Evolutionary conservation across 495 filamentous ascomycete species (phyloP).

Genomic region (Sordaria brevicollis): DNA sequence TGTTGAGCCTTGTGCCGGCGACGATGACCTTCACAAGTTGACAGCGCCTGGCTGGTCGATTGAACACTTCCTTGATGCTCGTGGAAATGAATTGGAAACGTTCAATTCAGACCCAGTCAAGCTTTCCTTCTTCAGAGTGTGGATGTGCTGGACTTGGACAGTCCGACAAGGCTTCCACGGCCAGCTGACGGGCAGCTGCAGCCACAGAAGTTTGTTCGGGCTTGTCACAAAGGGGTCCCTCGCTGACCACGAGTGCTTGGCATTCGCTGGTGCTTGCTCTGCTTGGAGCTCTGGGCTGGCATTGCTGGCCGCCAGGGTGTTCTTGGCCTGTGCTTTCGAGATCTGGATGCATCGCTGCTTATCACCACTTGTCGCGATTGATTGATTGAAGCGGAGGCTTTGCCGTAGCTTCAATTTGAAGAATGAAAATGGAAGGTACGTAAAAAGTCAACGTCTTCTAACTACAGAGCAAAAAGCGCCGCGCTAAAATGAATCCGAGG

Average conservation of each 20-base stretch:
- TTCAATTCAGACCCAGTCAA: not conserved
- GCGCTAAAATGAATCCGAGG: too few relatives aligned
- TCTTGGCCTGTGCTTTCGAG: not conserved
- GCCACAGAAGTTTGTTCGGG: not conserved
- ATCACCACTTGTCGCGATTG: not conserved
- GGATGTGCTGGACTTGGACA: not conserved
- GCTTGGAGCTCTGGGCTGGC: not conserved
- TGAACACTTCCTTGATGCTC: not conserved
- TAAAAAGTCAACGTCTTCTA: too few relatives aligned
- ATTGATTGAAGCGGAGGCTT: too few relatives aligned
- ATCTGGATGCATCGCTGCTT: not conserved
- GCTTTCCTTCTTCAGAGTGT: not conserved
- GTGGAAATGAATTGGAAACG: not conserved
- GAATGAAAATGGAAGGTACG: too few relatives aligned
- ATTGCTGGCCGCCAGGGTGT: not conserved
- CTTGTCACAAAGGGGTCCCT: not conserved
- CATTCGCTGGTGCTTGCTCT: slow-evolving; percentile 5
- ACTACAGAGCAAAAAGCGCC: too few relatives aligned
- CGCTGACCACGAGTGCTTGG: not conserved
- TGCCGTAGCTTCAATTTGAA: too few relatives aligned
- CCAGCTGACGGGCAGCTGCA: not conserved
- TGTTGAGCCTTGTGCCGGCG: not conserved
- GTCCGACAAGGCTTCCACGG: not conserved
- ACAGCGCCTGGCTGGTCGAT: not conserved
- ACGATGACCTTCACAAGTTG: not conserved